phyloP scores from a whole-genome alignment of 2,329 filamentous ascomycete species.

The Fusarium euwallaceae region DNA sequence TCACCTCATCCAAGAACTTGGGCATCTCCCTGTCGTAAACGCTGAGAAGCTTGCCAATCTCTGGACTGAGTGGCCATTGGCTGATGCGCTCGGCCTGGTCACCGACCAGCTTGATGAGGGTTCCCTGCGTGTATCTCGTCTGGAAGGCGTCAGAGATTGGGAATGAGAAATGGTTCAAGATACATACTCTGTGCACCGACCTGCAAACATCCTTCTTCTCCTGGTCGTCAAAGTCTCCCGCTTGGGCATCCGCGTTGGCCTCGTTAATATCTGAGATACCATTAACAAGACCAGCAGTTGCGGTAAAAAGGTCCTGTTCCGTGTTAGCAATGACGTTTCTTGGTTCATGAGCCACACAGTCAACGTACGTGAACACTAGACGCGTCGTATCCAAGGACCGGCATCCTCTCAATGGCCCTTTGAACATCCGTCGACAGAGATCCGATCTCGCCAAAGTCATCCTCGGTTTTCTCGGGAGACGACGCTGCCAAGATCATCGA shows the following conservation, averaged over 20 bases:
- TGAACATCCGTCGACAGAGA: neutral
- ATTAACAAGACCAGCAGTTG: neutral
- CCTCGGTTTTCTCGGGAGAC: neutral
- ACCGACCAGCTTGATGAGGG: neutral
- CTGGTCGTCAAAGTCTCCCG: neutral
- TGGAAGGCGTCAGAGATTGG: neutral
- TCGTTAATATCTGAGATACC: neutral
- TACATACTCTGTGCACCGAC: neutral
- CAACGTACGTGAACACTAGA: neutral
- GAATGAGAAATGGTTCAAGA: neutral
- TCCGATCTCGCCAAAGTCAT: neutral
- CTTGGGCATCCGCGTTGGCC: neutral
- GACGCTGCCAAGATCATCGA: neutral
- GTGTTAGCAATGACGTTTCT: neutral
- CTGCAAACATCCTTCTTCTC: neutral
- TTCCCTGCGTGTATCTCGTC: neutral
- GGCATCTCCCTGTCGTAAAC: neutral
- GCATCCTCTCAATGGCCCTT: neutral
- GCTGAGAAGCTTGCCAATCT: neutral
- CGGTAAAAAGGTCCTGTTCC: neutral
- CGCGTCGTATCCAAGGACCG: neutral
- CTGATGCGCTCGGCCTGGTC: neutral
- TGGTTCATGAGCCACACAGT: neutral
- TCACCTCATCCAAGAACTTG: constrained; percentile 3
- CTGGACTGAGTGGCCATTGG: neutral